phyloP scores from a whole-genome alignment of 306 rosid genomes.

The Prunus mume region DNA sequence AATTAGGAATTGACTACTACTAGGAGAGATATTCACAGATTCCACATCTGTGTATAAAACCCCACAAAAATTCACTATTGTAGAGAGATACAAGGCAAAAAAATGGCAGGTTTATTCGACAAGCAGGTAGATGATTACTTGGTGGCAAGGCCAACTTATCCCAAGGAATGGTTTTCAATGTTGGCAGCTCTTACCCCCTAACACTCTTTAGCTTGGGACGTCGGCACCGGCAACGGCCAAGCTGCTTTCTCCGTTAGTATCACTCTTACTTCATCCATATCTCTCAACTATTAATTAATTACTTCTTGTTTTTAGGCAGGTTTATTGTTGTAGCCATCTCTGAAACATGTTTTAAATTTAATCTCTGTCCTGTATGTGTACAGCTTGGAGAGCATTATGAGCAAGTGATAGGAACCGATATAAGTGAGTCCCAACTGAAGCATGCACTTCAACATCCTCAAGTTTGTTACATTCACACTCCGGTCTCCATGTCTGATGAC shows the following conservation, averaged over 20 bases:
- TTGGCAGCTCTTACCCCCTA: constrained; percentile 37
- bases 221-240: constrained; percentile 44
- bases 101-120: constrained; percentile 35
- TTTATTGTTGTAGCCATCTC: too few relatives aligned
- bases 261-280: not conserved
- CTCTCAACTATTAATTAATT: too few relatives aligned
- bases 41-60: not conserved
- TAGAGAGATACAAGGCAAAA: too few relatives aligned
- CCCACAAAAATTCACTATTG: not conserved
- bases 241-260: constrained; percentile 41
- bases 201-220: constrained; percentile 41
- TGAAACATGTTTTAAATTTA: too few relatives aligned
- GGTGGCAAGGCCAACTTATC: constrained; percentile 39
- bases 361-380: not conserved
- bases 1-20: not conserved
- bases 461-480: constrained; percentile 35
- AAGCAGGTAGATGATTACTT: constrained; percentile 28
- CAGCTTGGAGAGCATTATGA: constrained; percentile 35
- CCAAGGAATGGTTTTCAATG: constrained; percentile 35
- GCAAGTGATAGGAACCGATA: constrained; percentile 34
- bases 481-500: constrained; percentile 22
- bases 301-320: too few relatives aligned
- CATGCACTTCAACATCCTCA: constrained; percentile 30
- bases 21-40: not conserved
- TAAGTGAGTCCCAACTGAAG: constrained; percentile 27